These are phyloP conservation scores for Citrus sp. DNA, from an alignment of 345 rosid genomes.

Conservation along the genomic window DNA sequence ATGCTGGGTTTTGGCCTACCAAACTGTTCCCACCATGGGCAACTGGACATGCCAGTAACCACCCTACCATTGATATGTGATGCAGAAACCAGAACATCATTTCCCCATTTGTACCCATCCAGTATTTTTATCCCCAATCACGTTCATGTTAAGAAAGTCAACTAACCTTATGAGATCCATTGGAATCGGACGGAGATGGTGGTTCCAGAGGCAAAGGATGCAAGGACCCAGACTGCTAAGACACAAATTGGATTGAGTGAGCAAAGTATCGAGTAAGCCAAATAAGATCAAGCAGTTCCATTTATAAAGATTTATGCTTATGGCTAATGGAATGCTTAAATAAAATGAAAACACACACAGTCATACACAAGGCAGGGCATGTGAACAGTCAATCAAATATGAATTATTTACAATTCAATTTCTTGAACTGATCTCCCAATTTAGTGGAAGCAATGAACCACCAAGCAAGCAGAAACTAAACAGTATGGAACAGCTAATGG, in stretches of 20 bases:
- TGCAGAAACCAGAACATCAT: not conserved
- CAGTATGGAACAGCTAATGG: not conserved
- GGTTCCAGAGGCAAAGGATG: slow-evolving; percentile 45
- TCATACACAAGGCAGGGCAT: not conserved
- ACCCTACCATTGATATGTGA: not conserved
- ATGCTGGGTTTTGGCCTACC: not conserved
- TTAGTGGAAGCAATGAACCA: not conserved
- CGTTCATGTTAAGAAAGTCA: slow-evolving; percentile 1
- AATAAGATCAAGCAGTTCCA: not conserved
- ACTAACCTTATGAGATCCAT: slow-evolving; percentile 52
- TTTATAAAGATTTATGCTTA: not conserved
- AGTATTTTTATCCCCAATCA: not conserved
- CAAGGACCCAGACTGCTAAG: slow-evolving; percentile 45
- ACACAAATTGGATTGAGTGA: slow-evolving; percentile 16
- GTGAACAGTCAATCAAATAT: not conserved
- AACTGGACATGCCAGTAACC: not conserved
- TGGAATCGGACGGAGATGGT: slow-evolving; percentile 32
- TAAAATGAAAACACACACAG: not conserved
- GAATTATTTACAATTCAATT: not conserved
- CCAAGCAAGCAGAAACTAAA: not conserved
- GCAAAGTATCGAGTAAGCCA: slow-evolving; percentile 1
- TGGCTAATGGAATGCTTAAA: not conserved
- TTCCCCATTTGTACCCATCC: not conserved
- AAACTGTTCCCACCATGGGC: not conserved
- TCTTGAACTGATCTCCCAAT: not conserved